These are phyloP conservation scores for Backusella tuberculispora DNA, from an alignment of 192 early-diverging fungal genomes.

Conservation along the genomic window DNA sequence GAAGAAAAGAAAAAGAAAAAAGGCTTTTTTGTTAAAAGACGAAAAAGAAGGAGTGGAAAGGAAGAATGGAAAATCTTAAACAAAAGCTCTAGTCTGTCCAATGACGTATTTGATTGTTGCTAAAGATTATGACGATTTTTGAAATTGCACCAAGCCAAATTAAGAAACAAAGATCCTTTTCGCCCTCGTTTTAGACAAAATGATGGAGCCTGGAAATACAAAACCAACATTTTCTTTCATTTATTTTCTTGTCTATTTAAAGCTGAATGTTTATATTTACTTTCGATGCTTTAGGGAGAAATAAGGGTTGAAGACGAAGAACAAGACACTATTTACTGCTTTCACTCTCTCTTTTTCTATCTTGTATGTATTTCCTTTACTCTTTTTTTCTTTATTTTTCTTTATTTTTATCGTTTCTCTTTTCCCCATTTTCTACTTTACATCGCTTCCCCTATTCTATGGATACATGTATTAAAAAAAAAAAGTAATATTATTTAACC, in stretches of 20 bases:
- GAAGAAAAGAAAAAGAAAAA: not conserved
- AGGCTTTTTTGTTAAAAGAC: too few relatives aligned
- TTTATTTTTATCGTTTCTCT: not conserved
- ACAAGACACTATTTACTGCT: not conserved
- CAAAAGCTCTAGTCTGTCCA: constrained; percentile 1
- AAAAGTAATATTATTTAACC: not conserved
- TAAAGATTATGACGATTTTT: not conserved
- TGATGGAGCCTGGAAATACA: constrained; percentile 7
- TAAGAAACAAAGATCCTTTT: constrained; percentile 11
- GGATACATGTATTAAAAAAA: not conserved
- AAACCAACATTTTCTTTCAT: not conserved
- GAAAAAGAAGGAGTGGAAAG: not conserved
- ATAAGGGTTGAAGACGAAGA: not conserved
- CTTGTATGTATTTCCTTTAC: too few relatives aligned
- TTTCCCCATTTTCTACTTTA: too few relatives aligned
- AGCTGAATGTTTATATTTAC: not conserved
- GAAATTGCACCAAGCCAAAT: constrained; percentile 8
- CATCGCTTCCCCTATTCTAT: not conserved
- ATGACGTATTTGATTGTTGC: not conserved
- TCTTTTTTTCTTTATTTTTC: not conserved
- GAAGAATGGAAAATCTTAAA: constrained; percentile 8
- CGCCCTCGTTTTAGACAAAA: constrained; percentile 14
- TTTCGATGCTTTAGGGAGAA: not conserved
- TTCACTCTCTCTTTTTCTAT: not conserved
- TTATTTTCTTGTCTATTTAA: not conserved